Conservation (phyloP, 345 rosid species). For the Sonneratia alba region DNA sequence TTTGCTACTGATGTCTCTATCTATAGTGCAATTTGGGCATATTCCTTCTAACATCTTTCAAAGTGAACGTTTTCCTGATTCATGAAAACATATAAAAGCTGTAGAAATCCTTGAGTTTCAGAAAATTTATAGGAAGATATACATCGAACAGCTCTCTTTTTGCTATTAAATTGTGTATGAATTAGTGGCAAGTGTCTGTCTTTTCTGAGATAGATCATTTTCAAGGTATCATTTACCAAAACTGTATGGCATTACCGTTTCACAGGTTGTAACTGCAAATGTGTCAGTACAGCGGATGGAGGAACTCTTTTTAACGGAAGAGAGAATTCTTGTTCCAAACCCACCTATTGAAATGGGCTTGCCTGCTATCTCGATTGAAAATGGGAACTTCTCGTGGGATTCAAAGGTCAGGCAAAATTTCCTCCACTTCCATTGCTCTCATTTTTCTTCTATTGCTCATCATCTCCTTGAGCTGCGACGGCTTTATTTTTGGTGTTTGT, state of each 20-base stretch:
- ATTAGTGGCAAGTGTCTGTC: constrained; percentile 2
- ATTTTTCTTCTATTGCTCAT: background rate
- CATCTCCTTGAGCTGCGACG: background rate
- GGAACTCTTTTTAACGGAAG: constrained; percentile 75
- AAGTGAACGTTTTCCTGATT: background rate
- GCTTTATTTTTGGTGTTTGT: background rate
- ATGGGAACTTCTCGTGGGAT: constrained; percentile 90
- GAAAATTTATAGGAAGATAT: background rate
- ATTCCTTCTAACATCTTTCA: background rate
- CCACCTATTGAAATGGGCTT: constrained; percentile 65
- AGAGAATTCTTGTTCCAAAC: constrained; percentile 62
- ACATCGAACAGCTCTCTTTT: background rate
- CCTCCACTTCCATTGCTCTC: background rate
- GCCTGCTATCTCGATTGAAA: constrained; percentile 72
- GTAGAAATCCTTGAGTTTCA: background rate
- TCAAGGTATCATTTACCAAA: background rate
- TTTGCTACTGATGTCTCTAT: background rate
- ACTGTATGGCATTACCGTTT: background rate
- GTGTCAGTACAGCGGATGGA: constrained; percentile 84
- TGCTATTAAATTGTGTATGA: background rate
- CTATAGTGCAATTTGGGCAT: background rate
- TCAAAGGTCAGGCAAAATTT: constrained; percentile 38
- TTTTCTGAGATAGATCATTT: background rate
- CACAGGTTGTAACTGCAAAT: constrained; percentile 82
- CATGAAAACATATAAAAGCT: background rate